Percentiles rank a stretch among this genome's conserved stretches.
Evolutionary conservation across 495 filamentous ascomycete species (phyloP).

Genomic region (Neurospora sp.): DNA sequence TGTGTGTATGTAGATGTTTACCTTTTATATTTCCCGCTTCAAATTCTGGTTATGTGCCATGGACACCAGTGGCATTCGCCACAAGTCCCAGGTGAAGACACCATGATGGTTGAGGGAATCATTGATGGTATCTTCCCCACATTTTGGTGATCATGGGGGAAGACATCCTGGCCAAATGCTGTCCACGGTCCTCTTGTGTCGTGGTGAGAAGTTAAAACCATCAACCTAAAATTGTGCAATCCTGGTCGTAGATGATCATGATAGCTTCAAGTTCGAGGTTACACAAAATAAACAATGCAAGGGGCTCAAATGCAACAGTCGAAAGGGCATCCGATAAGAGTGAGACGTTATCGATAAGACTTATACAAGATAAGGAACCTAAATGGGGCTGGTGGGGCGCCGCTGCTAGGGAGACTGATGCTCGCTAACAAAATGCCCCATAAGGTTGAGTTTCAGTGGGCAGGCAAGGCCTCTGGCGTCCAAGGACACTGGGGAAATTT

Average conservation of each 20-base stretch:
- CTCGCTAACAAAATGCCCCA: background rate
- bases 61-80: background rate
- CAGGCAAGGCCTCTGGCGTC: background rate
- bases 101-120: background rate
- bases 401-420: background rate
- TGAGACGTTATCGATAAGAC: background rate
- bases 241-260: background rate
- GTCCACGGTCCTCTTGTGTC: background rate
- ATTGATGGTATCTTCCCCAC: background rate
- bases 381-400: background rate
- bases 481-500: constrained; percentile 2
- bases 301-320: background rate
- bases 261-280: background rate
- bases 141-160: background rate
- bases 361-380: background rate
- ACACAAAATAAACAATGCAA: background rate
- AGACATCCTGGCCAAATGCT: background rate
- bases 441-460: background rate
- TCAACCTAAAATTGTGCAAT: background rate
- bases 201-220: background rate
- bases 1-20: background rate
- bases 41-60: background rate
- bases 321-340: background rate
- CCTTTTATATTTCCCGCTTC: background rate
- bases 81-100: background rate